phyloP scores from a whole-genome alignment of 345 rosid species.

The Luvunga scandens region DNA sequence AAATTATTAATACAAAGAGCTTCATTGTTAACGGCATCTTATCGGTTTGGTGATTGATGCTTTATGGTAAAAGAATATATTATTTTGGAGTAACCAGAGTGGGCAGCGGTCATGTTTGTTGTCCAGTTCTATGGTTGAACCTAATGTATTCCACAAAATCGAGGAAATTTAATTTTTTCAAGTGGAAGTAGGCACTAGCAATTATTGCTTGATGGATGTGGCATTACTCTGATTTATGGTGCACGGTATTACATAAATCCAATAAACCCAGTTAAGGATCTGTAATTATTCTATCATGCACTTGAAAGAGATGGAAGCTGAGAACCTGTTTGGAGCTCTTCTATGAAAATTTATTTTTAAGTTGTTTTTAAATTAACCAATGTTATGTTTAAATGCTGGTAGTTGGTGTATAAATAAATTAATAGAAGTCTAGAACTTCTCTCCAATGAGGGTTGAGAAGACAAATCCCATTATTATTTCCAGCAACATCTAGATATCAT shows the following conservation, averaged over 20 bases:
- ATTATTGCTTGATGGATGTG: slow-evolving; percentile 4
- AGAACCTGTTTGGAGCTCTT: neutral
- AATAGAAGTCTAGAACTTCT: neutral
- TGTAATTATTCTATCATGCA: neutral
- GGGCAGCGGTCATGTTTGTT: neutral
- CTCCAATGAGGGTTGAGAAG: neutral
- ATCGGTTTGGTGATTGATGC: neutral
- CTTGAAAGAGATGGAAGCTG: neutral
- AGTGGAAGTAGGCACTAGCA: neutral
- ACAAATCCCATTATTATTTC: neutral
- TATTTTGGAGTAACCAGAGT: neutral
- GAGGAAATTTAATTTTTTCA: slow-evolving; percentile 8
- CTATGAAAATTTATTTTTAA: neutral
- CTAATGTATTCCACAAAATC: neutral
- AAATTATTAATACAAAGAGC: neutral
- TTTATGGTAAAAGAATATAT: neutral
- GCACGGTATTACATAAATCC: neutral
- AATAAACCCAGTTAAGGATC: neutral
- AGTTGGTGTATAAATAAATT: neutral
- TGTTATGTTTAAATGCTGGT: neutral
- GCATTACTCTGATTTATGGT: neutral
- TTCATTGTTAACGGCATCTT: neutral
- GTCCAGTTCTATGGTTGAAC: neutral
- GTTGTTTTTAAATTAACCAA: neutral
- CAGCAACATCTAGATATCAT: neutral